Conservation (phyloP, 148 eudicot species). For the Rhododendron ferrugineum region DNA sequence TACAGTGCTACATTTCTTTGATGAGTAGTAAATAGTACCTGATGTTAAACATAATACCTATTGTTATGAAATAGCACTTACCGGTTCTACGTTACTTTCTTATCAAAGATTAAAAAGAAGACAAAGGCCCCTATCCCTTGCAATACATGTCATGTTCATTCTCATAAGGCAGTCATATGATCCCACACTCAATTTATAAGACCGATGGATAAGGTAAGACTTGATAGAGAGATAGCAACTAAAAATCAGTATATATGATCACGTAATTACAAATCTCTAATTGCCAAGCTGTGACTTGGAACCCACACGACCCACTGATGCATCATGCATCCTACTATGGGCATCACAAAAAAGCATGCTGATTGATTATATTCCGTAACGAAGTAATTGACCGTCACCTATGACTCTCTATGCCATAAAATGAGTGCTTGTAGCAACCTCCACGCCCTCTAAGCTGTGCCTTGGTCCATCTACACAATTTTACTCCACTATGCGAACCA, state of each 20-base stretch:
- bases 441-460: conserved; percentile 99
- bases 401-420: conserved; percentile 98
- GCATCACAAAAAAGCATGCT: not conserved
- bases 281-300: not conserved
- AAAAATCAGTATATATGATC: not conserved
- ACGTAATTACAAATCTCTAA: not conserved
- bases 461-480: conserved; percentile 96
- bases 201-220: not conserved
- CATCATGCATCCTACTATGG: not conserved
- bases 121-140: not conserved
- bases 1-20: not conserved
- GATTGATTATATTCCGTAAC: not conserved
- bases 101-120: not conserved
- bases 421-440: conserved; percentile 98
- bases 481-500: conserved; percentile 99
- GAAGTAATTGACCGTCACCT: conserved; percentile 38
- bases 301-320: not conserved
- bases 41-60: not conserved
- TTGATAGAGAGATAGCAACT: not conserved
- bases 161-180: not conserved
- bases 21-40: not conserved
- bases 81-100: not conserved
- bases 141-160: not conserved
- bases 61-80: not conserved
- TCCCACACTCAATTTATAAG: not conserved